Conservation (phyloP, 768 basidiomycete species). For the Phanerochaete carnosa region DNA sequence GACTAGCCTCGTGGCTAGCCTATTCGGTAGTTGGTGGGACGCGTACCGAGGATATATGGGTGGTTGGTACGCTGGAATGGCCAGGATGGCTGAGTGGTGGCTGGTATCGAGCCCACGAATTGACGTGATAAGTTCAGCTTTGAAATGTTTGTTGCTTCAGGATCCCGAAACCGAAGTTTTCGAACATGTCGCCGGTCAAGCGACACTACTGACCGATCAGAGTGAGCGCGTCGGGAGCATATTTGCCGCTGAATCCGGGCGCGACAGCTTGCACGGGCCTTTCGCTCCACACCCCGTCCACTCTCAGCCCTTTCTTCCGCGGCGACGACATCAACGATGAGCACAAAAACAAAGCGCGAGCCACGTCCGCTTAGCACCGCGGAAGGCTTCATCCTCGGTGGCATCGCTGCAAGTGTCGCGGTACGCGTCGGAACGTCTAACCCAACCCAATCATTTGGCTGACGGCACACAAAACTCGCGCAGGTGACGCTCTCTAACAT, state of each 20-base stretch:
- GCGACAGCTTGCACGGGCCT: not conserved
- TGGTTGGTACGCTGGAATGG: too few relatives aligned
- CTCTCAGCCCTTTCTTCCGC: not conserved
- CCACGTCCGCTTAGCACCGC: conserved; percentile 46
- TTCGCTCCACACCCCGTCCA: not conserved
- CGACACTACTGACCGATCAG: too few relatives aligned
- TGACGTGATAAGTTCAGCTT: too few relatives aligned
- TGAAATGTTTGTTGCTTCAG: too few relatives aligned
- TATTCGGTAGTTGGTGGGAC: too few relatives aligned
- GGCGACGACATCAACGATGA: not conserved
- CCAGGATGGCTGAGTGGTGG: too few relatives aligned
- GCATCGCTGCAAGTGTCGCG: conserved; percentile 87
- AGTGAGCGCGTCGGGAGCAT: not conserved
- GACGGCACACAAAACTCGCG: not conserved
- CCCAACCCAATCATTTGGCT: conserved; percentile 8
- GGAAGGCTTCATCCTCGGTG: conserved; percentile 88
- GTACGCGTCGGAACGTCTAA: conserved; percentile 41
- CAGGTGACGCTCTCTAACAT: conserved; percentile 82
- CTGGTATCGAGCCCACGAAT: too few relatives aligned
- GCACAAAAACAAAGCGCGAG: conserved; percentile 3
- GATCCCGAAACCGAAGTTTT: too few relatives aligned
- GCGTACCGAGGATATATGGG: too few relatives aligned
- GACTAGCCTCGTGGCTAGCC: too few relatives aligned
- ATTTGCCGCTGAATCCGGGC: not conserved
- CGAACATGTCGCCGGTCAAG: too few relatives aligned